These are phyloP conservation scores for Pseudevernia furfuracea DNA, from an alignment of 495 filamentous ascomycete species.

Conservation along the genomic window DNA sequence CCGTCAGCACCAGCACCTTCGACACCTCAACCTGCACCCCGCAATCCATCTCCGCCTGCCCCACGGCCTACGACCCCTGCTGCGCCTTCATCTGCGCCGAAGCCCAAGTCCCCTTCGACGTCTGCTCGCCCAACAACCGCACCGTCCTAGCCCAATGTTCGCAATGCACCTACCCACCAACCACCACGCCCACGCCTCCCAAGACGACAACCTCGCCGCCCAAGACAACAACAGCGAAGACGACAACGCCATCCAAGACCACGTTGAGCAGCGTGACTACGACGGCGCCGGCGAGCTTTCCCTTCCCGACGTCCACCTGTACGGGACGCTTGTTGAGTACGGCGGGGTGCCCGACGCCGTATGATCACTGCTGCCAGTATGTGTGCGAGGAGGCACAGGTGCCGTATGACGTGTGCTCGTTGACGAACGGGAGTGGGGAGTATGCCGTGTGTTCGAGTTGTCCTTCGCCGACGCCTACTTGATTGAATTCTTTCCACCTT, in stretches of 20 bases:
- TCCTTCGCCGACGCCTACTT: constrained; percentile 5
- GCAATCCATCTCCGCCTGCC: constrained; percentile 15
- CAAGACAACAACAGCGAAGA: neutral
- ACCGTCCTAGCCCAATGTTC: constrained; percentile 16
- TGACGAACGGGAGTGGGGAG: constrained; percentile 14
- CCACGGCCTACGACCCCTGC: constrained; percentile 19
- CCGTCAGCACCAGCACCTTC: neutral
- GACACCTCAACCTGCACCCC: constrained; percentile 14
- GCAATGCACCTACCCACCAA: neutral
- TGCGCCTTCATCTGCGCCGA: constrained; percentile 24
- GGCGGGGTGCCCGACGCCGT: constrained; percentile 13
- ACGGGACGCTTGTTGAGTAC: constrained; percentile 11
- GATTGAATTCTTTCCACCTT: neutral
- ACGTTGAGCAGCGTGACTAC: constrained; percentile 1
- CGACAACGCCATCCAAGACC: neutral
- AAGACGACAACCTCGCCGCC: neutral
- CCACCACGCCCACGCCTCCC: neutral
- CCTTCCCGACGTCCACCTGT: constrained; percentile 18
- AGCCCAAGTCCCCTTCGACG: constrained; percentile 23
- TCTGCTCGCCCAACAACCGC: constrained; percentile 18
- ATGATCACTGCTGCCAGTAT: constrained; percentile 19
- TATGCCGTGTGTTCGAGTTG: constrained; percentile 17
- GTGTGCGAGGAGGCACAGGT: constrained; percentile 24
- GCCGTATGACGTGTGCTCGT: constrained; percentile 22
- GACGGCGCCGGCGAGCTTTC: constrained; percentile 7